These are phyloP conservation scores for Neofusicoccum laricinum DNA, from an alignment of 2,329 filamentous ascomycete species.

Conservation along the genomic window DNA sequence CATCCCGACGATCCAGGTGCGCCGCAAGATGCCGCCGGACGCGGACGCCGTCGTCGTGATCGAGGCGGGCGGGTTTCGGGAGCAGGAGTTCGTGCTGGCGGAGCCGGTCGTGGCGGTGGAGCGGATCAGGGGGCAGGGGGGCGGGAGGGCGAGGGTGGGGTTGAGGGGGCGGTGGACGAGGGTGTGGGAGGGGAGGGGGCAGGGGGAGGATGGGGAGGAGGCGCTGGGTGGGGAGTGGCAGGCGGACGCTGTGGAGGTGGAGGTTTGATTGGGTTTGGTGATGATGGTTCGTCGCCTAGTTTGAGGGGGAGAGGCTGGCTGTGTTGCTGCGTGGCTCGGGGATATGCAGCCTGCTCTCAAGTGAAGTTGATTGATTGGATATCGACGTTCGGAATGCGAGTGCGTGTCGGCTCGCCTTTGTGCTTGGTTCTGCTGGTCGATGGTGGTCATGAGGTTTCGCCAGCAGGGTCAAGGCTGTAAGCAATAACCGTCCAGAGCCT, in stretches of 20 bases:
- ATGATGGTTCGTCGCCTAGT: no score
- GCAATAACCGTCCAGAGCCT: no score
- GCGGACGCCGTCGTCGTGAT: slow-evolving; percentile 35
- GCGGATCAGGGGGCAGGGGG: slow-evolving; percentile 33
- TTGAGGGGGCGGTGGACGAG: slow-evolving; percentile 21
- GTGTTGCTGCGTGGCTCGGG: no score
- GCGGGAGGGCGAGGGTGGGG: slow-evolving; percentile 37
- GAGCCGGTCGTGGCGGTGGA: slow-evolving; percentile 38
- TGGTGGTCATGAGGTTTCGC: no score
- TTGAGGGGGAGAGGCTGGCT: no score
- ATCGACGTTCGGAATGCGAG: no score
- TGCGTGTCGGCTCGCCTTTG: no score
- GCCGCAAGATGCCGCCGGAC: slow-evolving; percentile 36
- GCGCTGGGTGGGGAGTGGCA: not conserved
- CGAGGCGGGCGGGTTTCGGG: slow-evolving; percentile 30
- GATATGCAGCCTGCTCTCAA: no score
- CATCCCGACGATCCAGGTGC: slow-evolving; percentile 21
- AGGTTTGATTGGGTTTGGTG: not conserved
- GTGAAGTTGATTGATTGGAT: no score
- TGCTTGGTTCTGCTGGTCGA: no score
- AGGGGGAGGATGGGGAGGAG: not conserved
- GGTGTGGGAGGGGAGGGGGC: slow-evolving; percentile 12
- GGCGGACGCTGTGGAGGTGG: not conserved
- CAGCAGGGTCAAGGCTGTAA: no score
- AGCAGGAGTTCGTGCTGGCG: slow-evolving; percentile 33